These are phyloP conservation scores for Aspergillus felis DNA, from an alignment of 2,329 filamentous ascomycete genomes.

Conservation along the genomic window DNA sequence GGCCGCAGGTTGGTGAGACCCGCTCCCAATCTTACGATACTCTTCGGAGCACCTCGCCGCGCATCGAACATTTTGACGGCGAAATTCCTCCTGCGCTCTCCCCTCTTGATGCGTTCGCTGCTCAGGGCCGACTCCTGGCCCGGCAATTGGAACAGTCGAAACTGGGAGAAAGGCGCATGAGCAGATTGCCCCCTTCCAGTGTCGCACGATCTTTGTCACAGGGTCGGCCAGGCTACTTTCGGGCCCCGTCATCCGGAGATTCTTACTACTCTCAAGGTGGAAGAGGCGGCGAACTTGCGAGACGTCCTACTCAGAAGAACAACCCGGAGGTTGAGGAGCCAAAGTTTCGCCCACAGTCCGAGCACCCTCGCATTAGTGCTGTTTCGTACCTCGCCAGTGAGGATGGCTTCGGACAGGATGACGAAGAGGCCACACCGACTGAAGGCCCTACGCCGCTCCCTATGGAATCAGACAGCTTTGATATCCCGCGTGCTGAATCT, in stretches of 20 bases:
- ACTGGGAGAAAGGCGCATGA: conserved; percentile 72
- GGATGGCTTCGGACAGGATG: conserved; percentile 28
- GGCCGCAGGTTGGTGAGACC: conserved; percentile 58
- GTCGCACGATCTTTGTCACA: conserved; percentile 77
- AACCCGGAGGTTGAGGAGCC: conserved; percentile 42
- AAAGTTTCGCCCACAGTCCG: conserved; percentile 61
- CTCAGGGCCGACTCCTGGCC: conserved; percentile 83
- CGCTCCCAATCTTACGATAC: conserved; percentile 55
- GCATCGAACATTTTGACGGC: conserved; percentile 67
- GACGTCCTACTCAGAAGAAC: conserved; percentile 37
- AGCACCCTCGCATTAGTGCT: conserved; percentile 70
- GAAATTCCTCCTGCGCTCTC: conserved; percentile 82
- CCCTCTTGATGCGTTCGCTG: conserved; percentile 89
- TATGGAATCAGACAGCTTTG: conserved; percentile 17
- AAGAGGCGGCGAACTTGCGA: conserved; percentile 20
- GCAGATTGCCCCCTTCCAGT: conserved; percentile 76
- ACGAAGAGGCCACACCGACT: conserved; percentile 35
- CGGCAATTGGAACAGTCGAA: conserved; percentile 78
- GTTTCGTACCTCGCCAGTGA: conserved; percentile 40
- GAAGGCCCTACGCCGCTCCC: conserved; percentile 19
- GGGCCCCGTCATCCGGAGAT: conserved; percentile 64
- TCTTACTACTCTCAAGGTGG: conserved; percentile 20
- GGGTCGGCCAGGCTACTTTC: conserved; percentile 75
- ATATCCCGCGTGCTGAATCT: conserved; percentile 28
- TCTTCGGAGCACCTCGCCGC: conserved; percentile 61